A percentile compares a stretch with the other conserved stretches of the same genome.
Conservation (phyloP, 148 eudicot species). For the Chenopodium berlandieri region DNA sequence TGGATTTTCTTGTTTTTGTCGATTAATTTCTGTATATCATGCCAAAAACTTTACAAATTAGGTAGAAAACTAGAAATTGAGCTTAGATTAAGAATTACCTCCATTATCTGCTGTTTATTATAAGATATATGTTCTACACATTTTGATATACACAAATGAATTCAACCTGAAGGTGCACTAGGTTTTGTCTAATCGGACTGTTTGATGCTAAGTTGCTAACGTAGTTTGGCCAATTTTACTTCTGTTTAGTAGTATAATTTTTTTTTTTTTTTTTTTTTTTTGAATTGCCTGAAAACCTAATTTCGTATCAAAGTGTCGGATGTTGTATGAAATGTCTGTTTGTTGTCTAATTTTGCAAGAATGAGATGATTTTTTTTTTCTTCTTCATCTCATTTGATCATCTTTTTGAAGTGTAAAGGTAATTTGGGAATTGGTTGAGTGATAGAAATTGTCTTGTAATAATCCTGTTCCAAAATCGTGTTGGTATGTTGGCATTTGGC, state of each 20-base stretch:
- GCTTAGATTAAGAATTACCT: not conserved
- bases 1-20: not conserved
- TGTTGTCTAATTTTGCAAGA: not conserved
- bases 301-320: not conserved
- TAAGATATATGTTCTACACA: too few species aligned
- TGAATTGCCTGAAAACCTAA: not conserved
- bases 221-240: too few species aligned
- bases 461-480: not conserved
- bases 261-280: not conserved
- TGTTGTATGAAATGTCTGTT: not conserved
- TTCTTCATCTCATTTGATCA: not conserved
- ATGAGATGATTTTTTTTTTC: not conserved
- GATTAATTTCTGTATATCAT: not conserved
- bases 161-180: too few species aligned
- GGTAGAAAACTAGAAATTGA: not conserved
- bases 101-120: not conserved
- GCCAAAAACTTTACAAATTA: not conserved
- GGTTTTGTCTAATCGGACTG: not conserved
- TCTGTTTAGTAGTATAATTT: too few species aligned
- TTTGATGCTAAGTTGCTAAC: too few species aligned
- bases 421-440: not conserved
- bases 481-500: not conserved
- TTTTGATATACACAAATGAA: not conserved
- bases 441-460: not conserved
- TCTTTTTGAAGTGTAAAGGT: not conserved